Conservation (phyloP, 179 eudicot species). For the Corrigiola litoralis region DNA sequence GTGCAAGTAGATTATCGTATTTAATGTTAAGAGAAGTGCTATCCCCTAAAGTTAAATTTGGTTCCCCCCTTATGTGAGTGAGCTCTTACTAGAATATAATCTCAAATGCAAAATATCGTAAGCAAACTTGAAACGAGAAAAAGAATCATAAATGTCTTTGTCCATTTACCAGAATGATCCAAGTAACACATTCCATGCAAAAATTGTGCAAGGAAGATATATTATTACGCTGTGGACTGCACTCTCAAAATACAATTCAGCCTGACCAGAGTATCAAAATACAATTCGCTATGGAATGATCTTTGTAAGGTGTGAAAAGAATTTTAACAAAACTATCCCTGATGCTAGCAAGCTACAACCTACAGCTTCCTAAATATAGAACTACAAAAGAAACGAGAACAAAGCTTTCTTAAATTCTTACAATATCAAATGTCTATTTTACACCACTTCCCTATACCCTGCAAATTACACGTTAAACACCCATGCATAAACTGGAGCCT, state of each 20-base stretch:
- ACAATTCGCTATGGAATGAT: conserved; percentile 6
- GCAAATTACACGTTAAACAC: background rate
- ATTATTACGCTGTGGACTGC: no score
- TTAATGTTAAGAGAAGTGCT: no score
- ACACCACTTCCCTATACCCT: conserved; percentile 18
- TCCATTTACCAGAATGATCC: no score
- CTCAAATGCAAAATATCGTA: no score
- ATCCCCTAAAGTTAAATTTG: no score
- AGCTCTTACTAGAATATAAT: no score
- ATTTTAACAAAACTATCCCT: conserved; percentile 12
- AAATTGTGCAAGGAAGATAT: no score
- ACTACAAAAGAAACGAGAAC: background rate
- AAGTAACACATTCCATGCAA: no score
- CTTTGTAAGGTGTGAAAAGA: background rate
- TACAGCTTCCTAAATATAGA: conserved; percentile 18
- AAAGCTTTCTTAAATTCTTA: conserved; percentile 16
- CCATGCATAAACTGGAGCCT: background rate
- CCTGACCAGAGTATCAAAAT: background rate
- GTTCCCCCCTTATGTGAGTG: no score
- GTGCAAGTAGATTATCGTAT: no score
- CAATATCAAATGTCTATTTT: conserved; percentile 17
- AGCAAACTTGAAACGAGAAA: no score
- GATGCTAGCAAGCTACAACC: conserved; percentile 10
- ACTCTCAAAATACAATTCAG: background rate
- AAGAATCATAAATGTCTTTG: no score